phyloP scores from a whole-genome alignment of 768 basidiomycete genomes.

The Mycena metata region DNA sequence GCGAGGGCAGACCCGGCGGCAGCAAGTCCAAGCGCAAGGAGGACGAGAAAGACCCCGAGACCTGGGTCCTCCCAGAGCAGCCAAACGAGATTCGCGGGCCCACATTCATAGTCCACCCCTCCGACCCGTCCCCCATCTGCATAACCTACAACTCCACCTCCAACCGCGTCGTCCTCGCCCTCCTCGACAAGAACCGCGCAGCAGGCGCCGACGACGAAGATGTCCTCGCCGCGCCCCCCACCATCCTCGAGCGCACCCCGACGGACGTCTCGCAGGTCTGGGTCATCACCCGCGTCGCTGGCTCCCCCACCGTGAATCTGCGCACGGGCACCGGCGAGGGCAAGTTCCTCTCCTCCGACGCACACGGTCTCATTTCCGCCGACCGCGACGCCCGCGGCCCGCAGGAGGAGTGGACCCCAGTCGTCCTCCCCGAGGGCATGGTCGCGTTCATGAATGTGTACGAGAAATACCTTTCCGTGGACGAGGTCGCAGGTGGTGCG shows the following conservation, averaged over 20 bases:
- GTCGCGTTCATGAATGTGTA: constrained; percentile 90
- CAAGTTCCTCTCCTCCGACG: constrained; percentile 91
- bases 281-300: constrained; percentile 90
- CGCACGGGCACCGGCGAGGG: constrained; percentile 90
- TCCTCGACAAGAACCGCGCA: constrained; percentile 62
- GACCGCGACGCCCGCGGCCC: constrained; percentile 92
- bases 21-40: constrained; percentile 55
- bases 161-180: constrained; percentile 74
- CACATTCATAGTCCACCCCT: constrained; percentile 88
- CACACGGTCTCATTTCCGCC: constrained; percentile 85
- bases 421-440: constrained; percentile 87
- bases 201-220: constrained; percentile 60
- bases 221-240: constrained; percentile 52
- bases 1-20: constrained; percentile 57
- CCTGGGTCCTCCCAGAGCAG: constrained; percentile 83
- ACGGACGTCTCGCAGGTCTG: constrained; percentile 91
- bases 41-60: constrained; percentile 77
- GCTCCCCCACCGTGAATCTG: constrained; percentile 86
- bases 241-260: constrained; percentile 76
- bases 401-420: constrained; percentile 94
- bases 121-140: constrained; percentile 81
- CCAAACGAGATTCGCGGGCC: constrained; percentile 86
- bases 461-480: constrained; percentile 88
- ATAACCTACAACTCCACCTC: constrained; percentile 85
- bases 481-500: constrained; percentile 88